Evolutionary conservation across 78 protist genomes (phyloP).

Genomic region (Polysphondylium violaceum): DNA sequence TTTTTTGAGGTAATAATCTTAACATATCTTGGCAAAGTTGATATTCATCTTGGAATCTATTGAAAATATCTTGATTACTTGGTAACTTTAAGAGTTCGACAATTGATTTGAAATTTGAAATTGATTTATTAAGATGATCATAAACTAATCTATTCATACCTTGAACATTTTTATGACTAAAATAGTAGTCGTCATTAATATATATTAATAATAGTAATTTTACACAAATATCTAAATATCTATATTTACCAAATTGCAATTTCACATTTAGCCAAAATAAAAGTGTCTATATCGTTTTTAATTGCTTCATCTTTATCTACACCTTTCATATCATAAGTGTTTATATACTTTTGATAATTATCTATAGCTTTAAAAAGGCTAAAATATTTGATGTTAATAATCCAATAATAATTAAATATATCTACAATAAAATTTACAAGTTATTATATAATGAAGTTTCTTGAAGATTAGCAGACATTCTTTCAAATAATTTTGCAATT

Average conservation of each 20-base stretch:
- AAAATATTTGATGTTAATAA: not conserved
- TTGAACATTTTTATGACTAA: constrained; percentile 30
- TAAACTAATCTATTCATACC: constrained; percentile 24
- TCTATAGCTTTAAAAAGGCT: constrained; percentile 22
- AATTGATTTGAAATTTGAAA: not conserved
- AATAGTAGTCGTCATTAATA: too few relatives aligned
- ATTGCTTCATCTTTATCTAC: not conserved
- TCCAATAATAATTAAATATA: not conserved
- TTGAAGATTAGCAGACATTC: not conserved
- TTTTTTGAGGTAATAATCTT: constrained; percentile 13
- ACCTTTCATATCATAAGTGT: not conserved
- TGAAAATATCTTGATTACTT: not conserved
- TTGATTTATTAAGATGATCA: constrained; percentile 1
- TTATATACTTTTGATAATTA: constrained; percentile 4
- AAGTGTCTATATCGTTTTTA: constrained; percentile 9
- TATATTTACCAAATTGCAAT: constrained; percentile 13
- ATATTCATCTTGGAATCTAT: not conserved
- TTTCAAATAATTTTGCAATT: constrained; percentile 17
- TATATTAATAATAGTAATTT: too few relatives aligned
- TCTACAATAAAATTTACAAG: too few relatives aligned
- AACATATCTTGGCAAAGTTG: constrained; percentile 3
- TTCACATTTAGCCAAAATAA: not conserved
- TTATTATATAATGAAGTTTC: constrained; percentile 12
- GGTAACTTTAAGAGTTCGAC: not conserved
- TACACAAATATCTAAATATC: too few relatives aligned